Conservation (phyloP, 163 green algal genomes). For the Volvox carteri region DNA sequence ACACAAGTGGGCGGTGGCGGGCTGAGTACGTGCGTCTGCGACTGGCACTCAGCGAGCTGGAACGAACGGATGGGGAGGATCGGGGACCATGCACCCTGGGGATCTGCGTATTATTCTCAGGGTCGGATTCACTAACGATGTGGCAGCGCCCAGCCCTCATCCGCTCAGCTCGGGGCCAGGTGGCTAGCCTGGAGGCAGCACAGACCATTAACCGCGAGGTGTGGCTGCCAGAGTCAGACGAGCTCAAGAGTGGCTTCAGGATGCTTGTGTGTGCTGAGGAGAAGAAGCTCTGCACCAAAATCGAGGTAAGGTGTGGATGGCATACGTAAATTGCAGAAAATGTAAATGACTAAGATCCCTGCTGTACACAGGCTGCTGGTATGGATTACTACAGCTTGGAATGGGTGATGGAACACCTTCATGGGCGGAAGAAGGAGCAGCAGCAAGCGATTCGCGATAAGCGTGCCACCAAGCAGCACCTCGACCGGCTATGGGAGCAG, state of each 20-base stretch:
- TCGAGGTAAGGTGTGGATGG: slow-evolving; percentile 12
- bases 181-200: background rate
- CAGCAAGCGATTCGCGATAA: background rate
- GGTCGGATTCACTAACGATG: background rate
- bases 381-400: slow-evolving; percentile 15
- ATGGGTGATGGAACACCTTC: background rate
- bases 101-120: background rate
- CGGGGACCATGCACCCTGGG: background rate
- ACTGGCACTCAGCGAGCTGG: background rate
- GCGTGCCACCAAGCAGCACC: background rate
- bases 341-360: background rate
- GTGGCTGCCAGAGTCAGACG: background rate
- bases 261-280: background rate
- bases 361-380: background rate
- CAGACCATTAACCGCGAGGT: background rate
- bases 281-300: background rate
- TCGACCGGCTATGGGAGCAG: background rate
- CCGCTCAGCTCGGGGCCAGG: background rate
- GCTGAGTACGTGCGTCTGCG: background rate
- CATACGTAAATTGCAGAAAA: background rate
- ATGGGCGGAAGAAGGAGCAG: background rate
- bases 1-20: background rate
- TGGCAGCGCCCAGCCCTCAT: slow-evolving; percentile 9
- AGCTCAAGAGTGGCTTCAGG: background rate
- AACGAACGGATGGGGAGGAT: background rate